Conservation (phyloP, 768 basidiomycete species). For the Agaricus bisporus region DNA sequence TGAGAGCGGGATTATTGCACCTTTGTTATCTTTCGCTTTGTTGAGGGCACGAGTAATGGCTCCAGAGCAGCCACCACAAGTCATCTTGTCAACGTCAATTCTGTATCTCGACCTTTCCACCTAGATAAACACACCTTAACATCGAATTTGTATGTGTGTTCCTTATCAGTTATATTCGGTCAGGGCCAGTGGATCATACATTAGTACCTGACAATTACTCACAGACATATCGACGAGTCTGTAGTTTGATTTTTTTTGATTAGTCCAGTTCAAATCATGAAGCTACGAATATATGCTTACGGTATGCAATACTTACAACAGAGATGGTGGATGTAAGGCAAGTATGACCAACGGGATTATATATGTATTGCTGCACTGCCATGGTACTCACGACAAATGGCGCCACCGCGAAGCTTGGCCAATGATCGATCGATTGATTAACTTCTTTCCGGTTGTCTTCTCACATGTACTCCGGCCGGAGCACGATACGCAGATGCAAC, state of each 20-base stretch:
- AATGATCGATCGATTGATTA: no score
- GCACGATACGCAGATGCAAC: no score
- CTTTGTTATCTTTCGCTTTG: slow-evolving; percentile 51
- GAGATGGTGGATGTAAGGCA: background rate
- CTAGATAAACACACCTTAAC: slow-evolving; percentile 57
- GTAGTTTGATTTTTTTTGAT: background rate
- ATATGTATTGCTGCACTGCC: background rate
- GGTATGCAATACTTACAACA: background rate
- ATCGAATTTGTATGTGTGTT: slow-evolving; percentile 69
- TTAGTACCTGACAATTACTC: background rate
- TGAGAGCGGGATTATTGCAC: background rate
- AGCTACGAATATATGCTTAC: background rate
- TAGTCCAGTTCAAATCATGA: background rate
- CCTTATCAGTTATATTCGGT: slow-evolving; percentile 6
- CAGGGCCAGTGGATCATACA: background rate
- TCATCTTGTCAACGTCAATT: slow-evolving; percentile 50
- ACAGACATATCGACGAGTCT: background rate
- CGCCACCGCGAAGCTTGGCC: slow-evolving; percentile 2
- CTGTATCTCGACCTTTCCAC: background rate
- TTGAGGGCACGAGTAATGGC: slow-evolving; percentile 71
- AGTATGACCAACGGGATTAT: background rate
- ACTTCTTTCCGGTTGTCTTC: no score
- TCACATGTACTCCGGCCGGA: no score
- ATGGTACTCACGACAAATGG: slow-evolving; percentile 6
- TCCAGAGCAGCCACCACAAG: slow-evolving; percentile 81